Conservation (phyloP, 2,329 filamentous ascomycete species). For the Emergomyces pasteurianus region DNA sequence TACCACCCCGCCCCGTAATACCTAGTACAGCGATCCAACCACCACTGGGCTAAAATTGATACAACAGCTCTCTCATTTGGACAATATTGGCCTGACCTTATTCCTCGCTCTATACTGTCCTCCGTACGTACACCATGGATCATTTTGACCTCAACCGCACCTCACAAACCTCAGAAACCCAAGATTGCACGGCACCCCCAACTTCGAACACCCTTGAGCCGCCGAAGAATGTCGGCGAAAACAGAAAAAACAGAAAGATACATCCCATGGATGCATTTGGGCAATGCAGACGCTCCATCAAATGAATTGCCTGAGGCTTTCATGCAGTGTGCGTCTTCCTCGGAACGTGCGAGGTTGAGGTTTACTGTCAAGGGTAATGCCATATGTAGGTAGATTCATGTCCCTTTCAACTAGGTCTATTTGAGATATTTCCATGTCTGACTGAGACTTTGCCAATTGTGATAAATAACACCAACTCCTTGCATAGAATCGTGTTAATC, state of each 20-base stretch:
- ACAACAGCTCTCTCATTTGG: neutral
- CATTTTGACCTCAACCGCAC: neutral
- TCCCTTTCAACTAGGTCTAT: neutral
- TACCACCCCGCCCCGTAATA: no score
- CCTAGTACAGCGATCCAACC: no score
- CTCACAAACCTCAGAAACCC: neutral
- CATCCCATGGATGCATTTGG: slow-evolving; percentile 17
- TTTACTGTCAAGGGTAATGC: slow-evolving; percentile 22
- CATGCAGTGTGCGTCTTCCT: slow-evolving; percentile 11
- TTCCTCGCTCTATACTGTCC: neutral
- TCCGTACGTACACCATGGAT: neutral
- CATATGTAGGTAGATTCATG: slow-evolving; percentile 14
- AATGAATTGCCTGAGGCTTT: slow-evolving; percentile 19
- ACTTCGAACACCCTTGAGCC: neutral
- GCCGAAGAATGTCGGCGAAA: neutral
- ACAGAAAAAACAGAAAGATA: neutral
- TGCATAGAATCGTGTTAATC: neutral
- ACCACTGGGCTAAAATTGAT: no score
- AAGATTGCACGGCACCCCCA: neutral
- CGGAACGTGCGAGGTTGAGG: slow-evolving; percentile 18
- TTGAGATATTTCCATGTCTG: neutral
- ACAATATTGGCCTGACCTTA: neutral
- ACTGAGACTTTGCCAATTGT: neutral
- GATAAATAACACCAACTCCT: neutral
- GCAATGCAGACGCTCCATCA: slow-evolving; percentile 12